Conservation (phyloP, 495 filamentous ascomycete species). For the Lasiosphaeria miniovina region DNA sequence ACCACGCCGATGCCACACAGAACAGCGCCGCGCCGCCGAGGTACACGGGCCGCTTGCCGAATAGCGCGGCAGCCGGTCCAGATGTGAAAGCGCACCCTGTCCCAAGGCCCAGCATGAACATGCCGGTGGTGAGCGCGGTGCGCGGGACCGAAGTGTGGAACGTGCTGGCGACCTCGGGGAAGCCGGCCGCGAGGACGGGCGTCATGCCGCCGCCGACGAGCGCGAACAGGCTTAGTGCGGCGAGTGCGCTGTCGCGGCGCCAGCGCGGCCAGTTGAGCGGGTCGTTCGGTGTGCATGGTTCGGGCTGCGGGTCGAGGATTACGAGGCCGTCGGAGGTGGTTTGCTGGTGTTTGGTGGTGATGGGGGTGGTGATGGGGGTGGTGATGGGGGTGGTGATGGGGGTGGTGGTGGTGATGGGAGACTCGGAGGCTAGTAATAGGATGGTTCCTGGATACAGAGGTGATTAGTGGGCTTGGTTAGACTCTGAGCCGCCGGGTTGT, state of each 20-base stretch:
- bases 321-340: slow-evolving; percentile 78
- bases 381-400: too few species aligned
- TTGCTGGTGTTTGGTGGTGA: slow-evolving; percentile 46
- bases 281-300: slow-evolving; percentile 78
- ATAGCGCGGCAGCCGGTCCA: slow-evolving; percentile 89
- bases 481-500: too few species aligned
- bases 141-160: slow-evolving; percentile 68
- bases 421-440: too few species aligned
- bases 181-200: slow-evolving; percentile 85
- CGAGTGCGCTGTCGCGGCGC: slow-evolving; percentile 75
- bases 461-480: too few species aligned
- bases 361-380: too few species aligned
- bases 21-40: slow-evolving; percentile 74
- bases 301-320: slow-evolving; percentile 88
- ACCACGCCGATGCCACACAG: slow-evolving; percentile 78
- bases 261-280: slow-evolving; percentile 89
- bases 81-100: slow-evolving; percentile 71
- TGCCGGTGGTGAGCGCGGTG: slow-evolving; percentile 85
- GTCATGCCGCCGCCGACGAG: slow-evolving; percentile 94
- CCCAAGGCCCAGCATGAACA: slow-evolving; percentile 95
- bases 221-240: slow-evolving; percentile 87
- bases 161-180: slow-evolving; percentile 69
- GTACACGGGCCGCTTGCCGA: slow-evolving; percentile 89
- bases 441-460: too few species aligned
- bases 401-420: too few species aligned